A percentile compares a stretch with the other conserved stretches of the same genome.
Conservation (phyloP, 441 rosid species). For the Erysimum pusillum region DNA sequence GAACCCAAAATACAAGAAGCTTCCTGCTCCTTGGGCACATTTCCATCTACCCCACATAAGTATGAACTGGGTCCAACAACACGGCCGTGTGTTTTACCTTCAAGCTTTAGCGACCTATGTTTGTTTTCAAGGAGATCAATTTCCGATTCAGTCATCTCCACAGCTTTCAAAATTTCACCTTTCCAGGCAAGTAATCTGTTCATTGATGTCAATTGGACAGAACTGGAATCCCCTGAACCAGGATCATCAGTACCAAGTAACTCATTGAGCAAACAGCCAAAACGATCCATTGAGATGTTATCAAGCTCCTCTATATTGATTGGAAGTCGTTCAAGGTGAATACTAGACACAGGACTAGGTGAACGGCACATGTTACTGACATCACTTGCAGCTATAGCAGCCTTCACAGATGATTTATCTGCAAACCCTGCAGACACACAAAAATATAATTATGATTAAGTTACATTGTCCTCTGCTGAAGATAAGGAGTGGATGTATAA, state of each 20-base stretch:
- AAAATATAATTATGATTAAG: constrained; percentile 8
- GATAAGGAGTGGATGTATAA: constrained; percentile 15
- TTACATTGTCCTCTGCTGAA: constrained; percentile 19
- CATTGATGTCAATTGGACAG: constrained; percentile 62
- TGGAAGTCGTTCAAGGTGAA: constrained; percentile 59
- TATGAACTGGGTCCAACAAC: constrained; percentile 47
- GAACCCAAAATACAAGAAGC: constrained; percentile 54
- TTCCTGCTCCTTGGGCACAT: constrained; percentile 52
- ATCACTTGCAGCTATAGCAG: constrained; percentile 57
- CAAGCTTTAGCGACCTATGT: constrained; percentile 61
- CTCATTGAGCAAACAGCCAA: constrained; percentile 71
- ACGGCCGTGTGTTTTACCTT: constrained; percentile 49
- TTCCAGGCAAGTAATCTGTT: constrained; percentile 76
- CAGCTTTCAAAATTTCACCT: constrained; percentile 67
- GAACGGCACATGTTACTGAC: constrained; percentile 69
- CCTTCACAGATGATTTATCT: constrained; percentile 73
- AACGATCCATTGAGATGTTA: constrained; percentile 55
- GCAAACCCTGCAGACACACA: constrained; percentile 62
- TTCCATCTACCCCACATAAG: constrained; percentile 44
- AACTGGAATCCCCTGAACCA: constrained; percentile 64
- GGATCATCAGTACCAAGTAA: constrained; percentile 77
- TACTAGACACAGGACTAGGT: constrained; percentile 67
- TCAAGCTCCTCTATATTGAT: constrained; percentile 83
- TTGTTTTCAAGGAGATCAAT: constrained; percentile 90
- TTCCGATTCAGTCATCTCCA: constrained; percentile 88